Base-by-base conservation (phyloP, 495 filamentous ascomycete genomes). In the Zalerion maritima region DNA sequence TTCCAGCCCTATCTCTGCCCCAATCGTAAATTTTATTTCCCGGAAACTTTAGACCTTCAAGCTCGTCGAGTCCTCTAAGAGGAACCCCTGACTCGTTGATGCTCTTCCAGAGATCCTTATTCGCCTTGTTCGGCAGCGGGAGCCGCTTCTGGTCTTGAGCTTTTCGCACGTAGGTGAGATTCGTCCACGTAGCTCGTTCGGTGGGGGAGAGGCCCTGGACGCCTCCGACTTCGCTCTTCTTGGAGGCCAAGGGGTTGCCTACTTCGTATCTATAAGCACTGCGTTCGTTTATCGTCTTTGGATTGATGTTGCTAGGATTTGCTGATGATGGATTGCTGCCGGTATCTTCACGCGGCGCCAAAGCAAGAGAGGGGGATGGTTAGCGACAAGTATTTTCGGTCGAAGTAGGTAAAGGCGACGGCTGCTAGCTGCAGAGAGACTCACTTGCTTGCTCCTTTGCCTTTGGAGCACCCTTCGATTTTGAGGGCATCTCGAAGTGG, bases 61-160 rank as follows among this genome's bases (percentile, higher is more conserved):
- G n/a, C 23, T 31, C 36, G 16, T 51, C 43, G 12, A 47, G 43
- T 27, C 29, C 47, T 14, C 46, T 60, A 26, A 50, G 32, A 3
- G 61, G 59, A 14, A 69, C 39, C 35, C 46, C 57, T 9, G 51
- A 42, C 27, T 66, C 54, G 47, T 57, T 58, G 2, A 65, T 40
- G 4, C 41, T 34, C 31, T 54, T 55, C 63, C 62, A 67, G 27
- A 62, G 50, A 30, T 71, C 66, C 32, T 52, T 57, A 32, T 61
- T 51, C 23, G 50, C 40, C 42, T 58, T 62, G 34, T 46, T 45
- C 1, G 42, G 54, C 21, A 63, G 43, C 4, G 37, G 36, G 11
- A 28, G 11, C 17, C 28, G 25, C 14, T 46, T n/a, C n/a, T n/a
- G 38, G 26, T 42, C 31, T 6, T 39, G 36, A 21, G 34, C 40